phyloP scores from a whole-genome alignment of 176 grass and related monocot genomes.

The Avena eriantha region DNA sequence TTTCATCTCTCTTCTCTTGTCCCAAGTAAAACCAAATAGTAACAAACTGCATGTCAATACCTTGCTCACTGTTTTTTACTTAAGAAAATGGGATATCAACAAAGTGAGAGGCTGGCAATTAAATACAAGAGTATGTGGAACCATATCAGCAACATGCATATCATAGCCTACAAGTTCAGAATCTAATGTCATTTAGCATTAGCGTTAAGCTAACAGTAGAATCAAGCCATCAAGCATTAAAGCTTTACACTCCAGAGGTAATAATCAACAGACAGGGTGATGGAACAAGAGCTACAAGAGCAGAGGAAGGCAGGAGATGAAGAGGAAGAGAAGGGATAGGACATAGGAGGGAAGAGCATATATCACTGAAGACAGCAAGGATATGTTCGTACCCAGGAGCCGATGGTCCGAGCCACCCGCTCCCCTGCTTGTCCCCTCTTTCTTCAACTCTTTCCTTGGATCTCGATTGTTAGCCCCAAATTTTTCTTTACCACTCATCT shows the following conservation, averaged over 20 bases:
- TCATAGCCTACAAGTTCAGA: neutral
- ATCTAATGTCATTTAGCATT: neutral
- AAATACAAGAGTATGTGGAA: neutral
- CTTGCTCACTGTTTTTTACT: slow-evolving; percentile 8
- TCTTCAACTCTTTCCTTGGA: slow-evolving; percentile 4
- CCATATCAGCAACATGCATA: slow-evolving; percentile 9
- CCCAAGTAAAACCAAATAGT: slow-evolving; percentile 3
- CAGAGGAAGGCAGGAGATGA: neutral
- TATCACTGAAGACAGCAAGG: neutral
- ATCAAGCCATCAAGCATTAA: slow-evolving; percentile 17
- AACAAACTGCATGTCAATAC: slow-evolving; percentile 5
- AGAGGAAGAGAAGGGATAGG: neutral
- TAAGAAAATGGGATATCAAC: slow-evolving; percentile 22
- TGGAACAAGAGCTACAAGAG: neutral
- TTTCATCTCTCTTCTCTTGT: neutral
- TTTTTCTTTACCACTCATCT: neutral
- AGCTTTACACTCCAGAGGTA: neutral
- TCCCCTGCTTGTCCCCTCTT: neutral
- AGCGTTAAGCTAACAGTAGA: slow-evolving; percentile 7
- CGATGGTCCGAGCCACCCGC: neutral
- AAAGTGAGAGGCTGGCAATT: neutral
- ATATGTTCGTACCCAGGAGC: neutral
- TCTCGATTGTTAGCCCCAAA: neutral
- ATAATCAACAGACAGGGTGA: slow-evolving; percentile 3
- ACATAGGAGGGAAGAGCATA: neutral